Base-by-base conservation (phyloP, 768 basidiomycete species). In the Mycena indigotica region DNA sequence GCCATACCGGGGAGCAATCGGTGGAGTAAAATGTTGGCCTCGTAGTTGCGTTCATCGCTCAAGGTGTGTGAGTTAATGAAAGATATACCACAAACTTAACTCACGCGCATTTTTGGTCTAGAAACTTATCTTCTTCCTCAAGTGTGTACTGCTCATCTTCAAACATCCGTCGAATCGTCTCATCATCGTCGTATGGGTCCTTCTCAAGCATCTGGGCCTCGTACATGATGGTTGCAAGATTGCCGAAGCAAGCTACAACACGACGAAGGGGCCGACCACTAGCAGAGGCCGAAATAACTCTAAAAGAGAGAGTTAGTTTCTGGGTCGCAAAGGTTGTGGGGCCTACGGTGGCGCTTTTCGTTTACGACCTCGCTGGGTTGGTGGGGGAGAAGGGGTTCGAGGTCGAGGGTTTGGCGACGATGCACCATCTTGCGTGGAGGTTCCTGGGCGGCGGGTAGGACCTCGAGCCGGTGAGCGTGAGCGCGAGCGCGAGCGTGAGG, bases 1-100 rank as follows among this genome's bases (percentile, higher is more conserved):
- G 25, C 3, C 6, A 60, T 21, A 16, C 12, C 19, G 2, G 58
- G 58, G 1, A 60, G 32, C 12, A 55, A 23, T 3, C 50, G 53
- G 21, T 46, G 26, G 17, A 60, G 26, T 24, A 55, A 25, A 3
- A 19, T 2, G 35, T 46, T 51, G 4, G 58, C 53, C 16, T 12
- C 29, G 3, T 55, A 40, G 28, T 55, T 60, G 1, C 54, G 29
- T 17, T 60, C 58, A 24, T 24, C 24, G n/a, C 58, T 60, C 26
- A 28, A 4, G 23, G 16, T 38, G 10, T 12, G 29, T 52, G 16
- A 30, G 25, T 54, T 8, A n/a, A 3, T 28, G 5, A 41, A 2
- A 35, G n/a, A 10, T 25, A 3, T 23, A 13, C 39, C 32, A 19
- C 25, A 45, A 19, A 2, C 32, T 35, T 35, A 8, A 58, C 54